Percentiles rank a stretch among this genome's conserved stretches.
phyloP scores from a whole-genome alignment of 2,329 filamentous ascomycete genomes.

The Iodosphaeria phyllophila region DNA sequence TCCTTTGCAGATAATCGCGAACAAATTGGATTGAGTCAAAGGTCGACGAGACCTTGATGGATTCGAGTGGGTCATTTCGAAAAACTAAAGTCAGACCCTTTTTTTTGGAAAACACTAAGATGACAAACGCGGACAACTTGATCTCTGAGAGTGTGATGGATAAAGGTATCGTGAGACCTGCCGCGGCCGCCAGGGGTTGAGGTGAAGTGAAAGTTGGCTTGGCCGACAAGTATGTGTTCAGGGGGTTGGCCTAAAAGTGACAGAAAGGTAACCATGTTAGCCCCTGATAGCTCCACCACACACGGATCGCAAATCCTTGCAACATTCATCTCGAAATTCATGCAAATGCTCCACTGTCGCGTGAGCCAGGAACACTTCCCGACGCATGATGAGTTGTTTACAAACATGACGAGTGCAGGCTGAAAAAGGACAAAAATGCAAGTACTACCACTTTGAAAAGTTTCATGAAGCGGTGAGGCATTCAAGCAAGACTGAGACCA shows the following conservation, averaged over 20 bases:
- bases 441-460: too few species aligned
- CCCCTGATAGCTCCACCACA: too few species aligned
- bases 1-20: slow-evolving; percentile 86
- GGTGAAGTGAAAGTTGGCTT: slow-evolving; percentile 88
- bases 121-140: slow-evolving; percentile 90
- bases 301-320: slow-evolving; percentile 18
- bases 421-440: too few species aligned
- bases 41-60: slow-evolving; percentile 93
- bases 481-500: too few species aligned
- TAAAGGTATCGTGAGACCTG: slow-evolving; percentile 87
- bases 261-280: too few species aligned
- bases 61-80: slow-evolving; percentile 93
- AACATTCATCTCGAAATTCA: too few species aligned
- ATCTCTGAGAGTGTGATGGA: slow-evolving; percentile 95
- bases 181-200: slow-evolving; percentile 75
- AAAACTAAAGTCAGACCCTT: slow-evolving; percentile 95
- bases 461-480: too few species aligned
- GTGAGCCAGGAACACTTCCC: slow-evolving; percentile 4
- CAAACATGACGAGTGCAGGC: too few species aligned
- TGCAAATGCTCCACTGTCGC: slow-evolving; percentile 15
- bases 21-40: slow-evolving; percentile 99
- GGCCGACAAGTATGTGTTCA: slow-evolving; percentile 88
- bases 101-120: slow-evolving; percentile 91
- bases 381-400: too few species aligned
- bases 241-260: slow-evolving; percentile 72